phyloP scores from a whole-genome alignment of 2,329 filamentous ascomycete species.

The Chaetomium sp. region DNA sequence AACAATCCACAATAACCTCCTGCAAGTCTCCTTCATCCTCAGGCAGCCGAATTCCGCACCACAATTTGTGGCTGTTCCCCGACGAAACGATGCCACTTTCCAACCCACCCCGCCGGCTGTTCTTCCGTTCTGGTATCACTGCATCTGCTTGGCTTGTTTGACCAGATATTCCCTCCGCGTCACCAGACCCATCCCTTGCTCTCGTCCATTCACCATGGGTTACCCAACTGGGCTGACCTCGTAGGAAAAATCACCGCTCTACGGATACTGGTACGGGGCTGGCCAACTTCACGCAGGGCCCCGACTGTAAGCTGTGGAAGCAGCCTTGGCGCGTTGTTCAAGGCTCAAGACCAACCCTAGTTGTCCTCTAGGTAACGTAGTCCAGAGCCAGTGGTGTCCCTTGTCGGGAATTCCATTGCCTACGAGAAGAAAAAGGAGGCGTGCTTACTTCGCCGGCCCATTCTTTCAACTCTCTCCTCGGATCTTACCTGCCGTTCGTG shows the following conservation, averaged over 20 bases:
- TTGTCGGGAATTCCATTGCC: too few species aligned
- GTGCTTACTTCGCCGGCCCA: too few species aligned
- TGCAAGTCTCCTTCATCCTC: slow-evolving; percentile 8
- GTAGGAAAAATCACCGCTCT: neutral
- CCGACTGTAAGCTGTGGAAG: too few species aligned
- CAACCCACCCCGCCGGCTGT: slow-evolving; percentile 17
- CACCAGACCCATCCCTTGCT: neutral
- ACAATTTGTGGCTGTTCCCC: neutral
- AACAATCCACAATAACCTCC: neutral
- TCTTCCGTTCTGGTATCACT: slow-evolving; percentile 12
- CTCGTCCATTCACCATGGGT: neutral
- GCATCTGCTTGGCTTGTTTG: slow-evolving; percentile 13
- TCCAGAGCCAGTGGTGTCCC: too few species aligned
- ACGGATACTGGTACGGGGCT: too few species aligned
- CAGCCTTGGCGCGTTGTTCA: too few species aligned
- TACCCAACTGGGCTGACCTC: neutral
- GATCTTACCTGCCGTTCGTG: neutral
- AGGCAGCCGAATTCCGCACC: slow-evolving; percentile 8
- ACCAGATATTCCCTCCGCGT: neutral
- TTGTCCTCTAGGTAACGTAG: too few species aligned
- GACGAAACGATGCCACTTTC: slow-evolving; percentile 6
- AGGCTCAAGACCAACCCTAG: too few species aligned
- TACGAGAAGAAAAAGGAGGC: too few species aligned
- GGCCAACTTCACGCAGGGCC: too few species aligned
- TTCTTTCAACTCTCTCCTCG: neutral